These are phyloP conservation scores for Massarina eburnea DNA, from an alignment of 2,329 filamentous ascomycete species.

Conservation along the genomic window DNA sequence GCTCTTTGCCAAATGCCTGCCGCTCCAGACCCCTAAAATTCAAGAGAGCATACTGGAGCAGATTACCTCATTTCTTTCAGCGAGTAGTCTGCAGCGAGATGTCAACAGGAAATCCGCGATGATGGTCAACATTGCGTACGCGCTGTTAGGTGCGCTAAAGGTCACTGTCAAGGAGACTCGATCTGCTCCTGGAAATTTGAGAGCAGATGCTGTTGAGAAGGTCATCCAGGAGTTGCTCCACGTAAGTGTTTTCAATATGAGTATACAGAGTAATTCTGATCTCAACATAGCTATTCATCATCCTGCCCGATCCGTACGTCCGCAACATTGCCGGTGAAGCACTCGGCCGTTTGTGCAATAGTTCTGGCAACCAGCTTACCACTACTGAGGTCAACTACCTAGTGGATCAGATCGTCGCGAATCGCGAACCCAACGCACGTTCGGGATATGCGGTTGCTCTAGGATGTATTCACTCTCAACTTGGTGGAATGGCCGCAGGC, in stretches of 20 bases:
- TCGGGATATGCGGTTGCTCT: slow-evolving; percentile 93
- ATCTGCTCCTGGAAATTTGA: slow-evolving; percentile 72
- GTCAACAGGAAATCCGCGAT: slow-evolving; percentile 87
- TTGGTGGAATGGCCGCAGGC: slow-evolving; percentile 95
- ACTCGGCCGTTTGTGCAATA: slow-evolving; percentile 80
- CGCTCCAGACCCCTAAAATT: slow-evolving; percentile 84
- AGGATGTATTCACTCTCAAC: slow-evolving; percentile 89
- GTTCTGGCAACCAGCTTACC: slow-evolving; percentile 84
- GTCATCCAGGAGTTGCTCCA: slow-evolving; percentile 70
- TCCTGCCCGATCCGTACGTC: slow-evolving; percentile 82
- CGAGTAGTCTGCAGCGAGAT: slow-evolving; percentile 77
- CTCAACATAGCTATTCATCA: slow-evolving; percentile 63
- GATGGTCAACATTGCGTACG: slow-evolving; percentile 83
- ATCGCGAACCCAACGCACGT: slow-evolving; percentile 88
- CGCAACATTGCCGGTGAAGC: slow-evolving; percentile 83
- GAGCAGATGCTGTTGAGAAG: slow-evolving; percentile 75
- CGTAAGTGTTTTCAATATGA: slow-evolving; percentile 56
- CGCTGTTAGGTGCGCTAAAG: slow-evolving; percentile 76
- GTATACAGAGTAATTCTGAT: background rate
- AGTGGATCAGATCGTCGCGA: slow-evolving; percentile 90
- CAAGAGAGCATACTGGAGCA: slow-evolving; percentile 97
- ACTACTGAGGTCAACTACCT: slow-evolving; percentile 87
- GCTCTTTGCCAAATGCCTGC: slow-evolving; percentile 87
- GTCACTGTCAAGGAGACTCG: slow-evolving; percentile 81
- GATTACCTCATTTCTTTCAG: slow-evolving; percentile 83